Evolutionary conservation across 192 early-diverging fungal species (phyloP).

Genomic region (Phlyctochytrium bullatum): DNA sequence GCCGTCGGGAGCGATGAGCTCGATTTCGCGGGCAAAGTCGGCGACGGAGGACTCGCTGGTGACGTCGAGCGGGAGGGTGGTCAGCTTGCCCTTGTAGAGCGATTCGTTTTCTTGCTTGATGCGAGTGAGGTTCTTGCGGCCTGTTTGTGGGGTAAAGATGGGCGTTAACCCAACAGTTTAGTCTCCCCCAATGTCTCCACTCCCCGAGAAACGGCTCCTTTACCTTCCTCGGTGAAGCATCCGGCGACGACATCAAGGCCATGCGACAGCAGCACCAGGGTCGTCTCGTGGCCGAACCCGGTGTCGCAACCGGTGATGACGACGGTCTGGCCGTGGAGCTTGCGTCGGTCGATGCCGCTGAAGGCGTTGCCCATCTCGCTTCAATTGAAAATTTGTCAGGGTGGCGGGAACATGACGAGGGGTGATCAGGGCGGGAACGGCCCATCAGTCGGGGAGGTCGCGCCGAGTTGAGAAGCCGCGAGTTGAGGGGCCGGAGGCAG

Average conservation of each 20-base stretch:
- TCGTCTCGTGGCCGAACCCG: slow-evolving; percentile 31
- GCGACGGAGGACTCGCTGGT: slow-evolving; percentile 29
- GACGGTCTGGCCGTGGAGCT: slow-evolving; percentile 12
- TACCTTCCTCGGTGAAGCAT: slow-evolving; percentile 30
- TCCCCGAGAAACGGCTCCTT: background rate
- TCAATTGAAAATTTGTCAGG: too few relatives aligned
- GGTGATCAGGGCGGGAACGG: too few relatives aligned
- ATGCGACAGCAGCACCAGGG: slow-evolving; percentile 12
- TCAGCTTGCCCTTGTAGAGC: too few relatives aligned
- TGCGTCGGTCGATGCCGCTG: background rate
- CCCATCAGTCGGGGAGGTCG: too few relatives aligned
- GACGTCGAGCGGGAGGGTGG: slow-evolving; percentile 28
- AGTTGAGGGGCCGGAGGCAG: too few relatives aligned
- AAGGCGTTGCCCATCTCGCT: too few relatives aligned
- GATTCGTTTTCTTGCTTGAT: too few relatives aligned
- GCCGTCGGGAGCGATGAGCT: slow-evolving; percentile 7
- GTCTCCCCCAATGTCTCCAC: background rate
- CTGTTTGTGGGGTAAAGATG: background rate
- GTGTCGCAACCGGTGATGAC: slow-evolving; percentile 41
- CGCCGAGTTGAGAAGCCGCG: too few relatives aligned
- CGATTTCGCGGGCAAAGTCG: slow-evolving; percentile 8
- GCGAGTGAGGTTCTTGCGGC: too few relatives aligned
- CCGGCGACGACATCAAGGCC: slow-evolving; percentile 24
- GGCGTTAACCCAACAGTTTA: too few relatives aligned
- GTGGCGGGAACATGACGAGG: too few relatives aligned